phyloP scores from a whole-genome alignment of 2,329 filamentous ascomycete species.

The Sclerotinia trifoliorum region DNA sequence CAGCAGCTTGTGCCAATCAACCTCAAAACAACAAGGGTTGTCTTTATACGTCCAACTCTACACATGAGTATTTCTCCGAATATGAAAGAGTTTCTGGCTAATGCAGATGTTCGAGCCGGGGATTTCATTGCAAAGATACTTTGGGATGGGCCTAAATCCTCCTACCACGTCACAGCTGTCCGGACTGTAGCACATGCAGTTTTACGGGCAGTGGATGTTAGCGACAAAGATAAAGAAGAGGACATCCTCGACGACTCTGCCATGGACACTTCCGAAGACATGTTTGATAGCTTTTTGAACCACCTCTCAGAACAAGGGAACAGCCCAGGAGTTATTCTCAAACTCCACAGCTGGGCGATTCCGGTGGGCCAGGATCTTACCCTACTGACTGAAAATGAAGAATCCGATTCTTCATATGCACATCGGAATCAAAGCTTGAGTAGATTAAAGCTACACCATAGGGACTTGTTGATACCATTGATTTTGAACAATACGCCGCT shows the following conservation, averaged over 20 bases:
- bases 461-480: not conserved
- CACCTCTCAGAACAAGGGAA: too few relatives aligned
- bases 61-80: not conserved
- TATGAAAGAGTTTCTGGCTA: not conserved
- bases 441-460: not conserved
- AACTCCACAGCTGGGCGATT: constrained; percentile 9
- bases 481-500: constrained; percentile 3
- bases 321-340: not conserved
- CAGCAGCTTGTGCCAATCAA: not conserved
- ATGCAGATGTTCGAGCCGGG: not conserved
- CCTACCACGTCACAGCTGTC: not conserved
- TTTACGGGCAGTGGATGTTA: not conserved
- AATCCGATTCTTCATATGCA: not conserved
- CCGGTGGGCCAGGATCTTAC: not conserved
- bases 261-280: not conserved
- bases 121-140: constrained; percentile 8
- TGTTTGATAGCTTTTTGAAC: not conserved
- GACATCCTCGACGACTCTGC: not conserved
- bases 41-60: not conserved
- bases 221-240: not conserved
- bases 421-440: not conserved
- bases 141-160: not conserved
- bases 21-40: not conserved
- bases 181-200: constrained; percentile 6
- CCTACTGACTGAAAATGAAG: not conserved